Evolutionary conservation across 371 early-diverging fungal species (phyloP).

Genomic region (Chytridiales sp.): DNA sequence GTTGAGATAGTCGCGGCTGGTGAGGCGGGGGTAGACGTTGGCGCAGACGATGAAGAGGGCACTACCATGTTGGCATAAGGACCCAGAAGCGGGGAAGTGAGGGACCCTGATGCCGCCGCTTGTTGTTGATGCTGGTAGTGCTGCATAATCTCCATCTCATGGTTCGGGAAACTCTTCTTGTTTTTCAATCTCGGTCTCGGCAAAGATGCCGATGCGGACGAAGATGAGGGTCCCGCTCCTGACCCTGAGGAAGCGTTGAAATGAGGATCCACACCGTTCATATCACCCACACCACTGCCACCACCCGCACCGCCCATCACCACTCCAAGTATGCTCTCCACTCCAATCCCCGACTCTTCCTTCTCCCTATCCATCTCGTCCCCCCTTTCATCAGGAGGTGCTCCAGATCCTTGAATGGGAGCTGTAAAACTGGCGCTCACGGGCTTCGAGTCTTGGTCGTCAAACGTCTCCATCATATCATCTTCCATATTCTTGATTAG

Average conservation of each 20-base stretch:
- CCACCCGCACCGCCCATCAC: slow-evolving; percentile 1
- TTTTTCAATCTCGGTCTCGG: not conserved
- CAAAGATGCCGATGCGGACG: not conserved
- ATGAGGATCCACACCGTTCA: not conserved
- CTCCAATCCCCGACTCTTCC: slow-evolving; percentile 14
- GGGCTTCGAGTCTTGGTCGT: slow-evolving; percentile 88
- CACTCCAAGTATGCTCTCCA: not conserved
- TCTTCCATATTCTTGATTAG: slow-evolving; percentile 88
- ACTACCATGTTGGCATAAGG: too few species aligned
- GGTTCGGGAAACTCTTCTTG: not conserved
- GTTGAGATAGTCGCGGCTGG: not conserved
- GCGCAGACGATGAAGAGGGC: slow-evolving; percentile 7
- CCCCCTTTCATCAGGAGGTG: slow-evolving; percentile 23
- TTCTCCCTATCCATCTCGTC: slow-evolving; percentile 23
- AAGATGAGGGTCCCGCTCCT: not conserved
- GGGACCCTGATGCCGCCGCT: too few species aligned
- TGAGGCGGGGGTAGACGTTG: not conserved
- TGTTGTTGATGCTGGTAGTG: too few species aligned
- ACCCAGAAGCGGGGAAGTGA: too few species aligned
- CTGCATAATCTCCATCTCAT: not conserved
- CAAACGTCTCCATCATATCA: slow-evolving; percentile 85
- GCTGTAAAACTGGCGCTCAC: slow-evolving; percentile 89
- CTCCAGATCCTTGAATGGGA: slow-evolving; percentile 58
- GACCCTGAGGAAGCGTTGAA: slow-evolving; percentile 1
- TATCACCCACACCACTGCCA: not conserved